Base-by-base conservation (phyloP, 495 filamentous ascomycete species). In the Penicillium lagena region DNA sequence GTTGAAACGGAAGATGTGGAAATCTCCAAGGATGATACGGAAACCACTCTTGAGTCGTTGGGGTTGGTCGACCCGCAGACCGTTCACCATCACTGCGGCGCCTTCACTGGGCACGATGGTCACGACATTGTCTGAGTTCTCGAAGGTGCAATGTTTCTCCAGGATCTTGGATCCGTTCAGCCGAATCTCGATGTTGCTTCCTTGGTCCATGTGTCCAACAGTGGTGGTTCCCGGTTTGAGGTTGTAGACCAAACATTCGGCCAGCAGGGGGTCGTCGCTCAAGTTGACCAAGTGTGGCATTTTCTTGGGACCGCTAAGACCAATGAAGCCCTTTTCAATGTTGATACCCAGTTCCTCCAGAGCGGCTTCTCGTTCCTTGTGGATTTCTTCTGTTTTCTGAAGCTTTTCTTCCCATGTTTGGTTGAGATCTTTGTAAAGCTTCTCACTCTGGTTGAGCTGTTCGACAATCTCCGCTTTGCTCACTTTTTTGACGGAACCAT, bases 201-300 rank as follows among this genome's bases (percentile, higher is more conserved):
- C 81, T n/a, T 82, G 77, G 45, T 87, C 83, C 45, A 93, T 86
- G 57, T 97, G 96, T 14, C 93, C 93, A 29, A 97, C 90, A 4
- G 83, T 89, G 3, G 94, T 97, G 14, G 78, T 85, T 11, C 93
- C 93, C 10, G 93, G 90, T 64, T 97, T 97, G 54, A 99, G 84
- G 56, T 97, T 97, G 68, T 99, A 99, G 17, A 99, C 87, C 46
- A 99, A 76, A 67, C 94, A 99, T 68, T 97, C 93, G 15, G 90
- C 91, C 29, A 99, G 72, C 13, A 99, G 71, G 5, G 93, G 93
- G 57, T 99, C 93, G 60, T 99, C 93, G 51, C 89, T 95, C 13
- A 99, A 69, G 58, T 99, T 99, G 68, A 99, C 93, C 61, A 99
- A 72, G 79, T 99, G 93, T 6, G 93, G 93, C 86, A 96, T 97